A percentile compares a stretch with the other conserved stretches of the same genome.
phyloP scores from a whole-genome alignment of 2,329 filamentous ascomycete species.

The Fusarium mexicanum region DNA sequence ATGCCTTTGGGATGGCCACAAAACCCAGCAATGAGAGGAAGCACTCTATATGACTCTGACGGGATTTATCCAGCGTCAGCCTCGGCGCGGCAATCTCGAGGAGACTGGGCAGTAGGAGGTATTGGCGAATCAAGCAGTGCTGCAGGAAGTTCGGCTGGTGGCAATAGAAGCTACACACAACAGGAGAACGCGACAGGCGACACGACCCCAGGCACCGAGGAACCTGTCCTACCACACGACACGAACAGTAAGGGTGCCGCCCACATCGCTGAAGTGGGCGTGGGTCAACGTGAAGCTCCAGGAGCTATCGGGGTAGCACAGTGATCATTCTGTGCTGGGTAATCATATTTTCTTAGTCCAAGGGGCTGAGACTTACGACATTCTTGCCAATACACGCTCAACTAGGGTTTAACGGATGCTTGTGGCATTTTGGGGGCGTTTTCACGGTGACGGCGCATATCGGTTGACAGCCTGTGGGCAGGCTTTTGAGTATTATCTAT shows the following conservation, averaged over 20 bases:
- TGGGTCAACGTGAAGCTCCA: not conserved
- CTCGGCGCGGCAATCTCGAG: slow-evolving; percentile 25
- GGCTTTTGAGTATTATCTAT: slow-evolving; percentile 15
- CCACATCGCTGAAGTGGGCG: not conserved
- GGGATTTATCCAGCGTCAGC: slow-evolving; percentile 23
- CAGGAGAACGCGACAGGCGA: not conserved
- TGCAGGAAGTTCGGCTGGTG: slow-evolving; percentile 1
- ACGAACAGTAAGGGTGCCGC: not conserved
- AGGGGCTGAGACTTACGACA: not conserved
- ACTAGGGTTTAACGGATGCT: not conserved
- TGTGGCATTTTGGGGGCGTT: slow-evolving; percentile 18
- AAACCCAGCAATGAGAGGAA: slow-evolving; percentile 44
- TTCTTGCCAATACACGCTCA: slow-evolving; percentile 1
- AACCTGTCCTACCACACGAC: not conserved
- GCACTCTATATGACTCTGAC: slow-evolving; percentile 29
- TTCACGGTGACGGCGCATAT: slow-evolving; percentile 13
- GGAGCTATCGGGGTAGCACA: slow-evolving; percentile 9
- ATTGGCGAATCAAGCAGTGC: slow-evolving; percentile 15
- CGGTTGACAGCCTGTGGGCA: slow-evolving; percentile 8
- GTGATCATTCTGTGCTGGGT: not conserved
- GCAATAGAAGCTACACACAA: slow-evolving; percentile 5
- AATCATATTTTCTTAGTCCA: not conserved
- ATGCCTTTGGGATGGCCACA: slow-evolving; percentile 53
- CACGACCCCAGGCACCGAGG: not conserved
- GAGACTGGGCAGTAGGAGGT: slow-evolving; percentile 13